A percentile compares a stretch with the other conserved stretches of the same genome.
phyloP scores from a whole-genome alignment of 768 basidiomycete species.

The Termitomyces sp. region DNA sequence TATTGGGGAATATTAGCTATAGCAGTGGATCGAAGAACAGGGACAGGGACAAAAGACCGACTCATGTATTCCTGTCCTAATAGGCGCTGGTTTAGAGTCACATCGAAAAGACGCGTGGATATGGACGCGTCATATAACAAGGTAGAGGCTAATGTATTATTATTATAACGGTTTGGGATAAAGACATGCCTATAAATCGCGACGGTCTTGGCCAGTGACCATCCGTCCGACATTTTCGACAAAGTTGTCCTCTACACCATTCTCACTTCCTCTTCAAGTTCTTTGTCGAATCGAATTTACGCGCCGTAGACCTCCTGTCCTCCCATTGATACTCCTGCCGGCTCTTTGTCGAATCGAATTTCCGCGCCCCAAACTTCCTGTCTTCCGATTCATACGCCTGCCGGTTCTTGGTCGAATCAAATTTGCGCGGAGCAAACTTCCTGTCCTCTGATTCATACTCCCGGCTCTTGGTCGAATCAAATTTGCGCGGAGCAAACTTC shows the following conservation, averaged over 20 bases:
- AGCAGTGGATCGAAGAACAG: background rate
- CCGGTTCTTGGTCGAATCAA: too few relatives aligned
- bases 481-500: background rate
- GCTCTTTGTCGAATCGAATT: too few relatives aligned
- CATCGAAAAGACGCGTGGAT: background rate
- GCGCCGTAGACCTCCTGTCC: background rate
- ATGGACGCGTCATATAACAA: background rate
- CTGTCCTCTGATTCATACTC: background rate
- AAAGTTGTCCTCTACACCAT: background rate
- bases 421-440: too few relatives aligned
- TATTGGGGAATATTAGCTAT: background rate
- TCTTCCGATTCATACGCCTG: too few relatives aligned
- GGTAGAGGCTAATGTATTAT: background rate
- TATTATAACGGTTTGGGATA: slow-evolving; percentile 1
- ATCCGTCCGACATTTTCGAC: background rate
- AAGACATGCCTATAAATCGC: slow-evolving; percentile 1
- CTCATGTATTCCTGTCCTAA: background rate
- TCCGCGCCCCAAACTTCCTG: too few relatives aligned
- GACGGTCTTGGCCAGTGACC: background rate
- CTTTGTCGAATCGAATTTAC: too few relatives aligned
- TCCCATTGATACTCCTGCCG: background rate
- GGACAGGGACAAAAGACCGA: background rate
- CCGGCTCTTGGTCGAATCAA: too few relatives aligned
- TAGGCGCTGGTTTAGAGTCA: background rate
- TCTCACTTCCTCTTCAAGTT: background rate